A percentile compares a stretch with the other conserved stretches of the same genome.
Evolutionary conservation across 2,329 filamentous ascomycete genomes (phyloP).

Genomic region (Delphinella strobiligena): DNA sequence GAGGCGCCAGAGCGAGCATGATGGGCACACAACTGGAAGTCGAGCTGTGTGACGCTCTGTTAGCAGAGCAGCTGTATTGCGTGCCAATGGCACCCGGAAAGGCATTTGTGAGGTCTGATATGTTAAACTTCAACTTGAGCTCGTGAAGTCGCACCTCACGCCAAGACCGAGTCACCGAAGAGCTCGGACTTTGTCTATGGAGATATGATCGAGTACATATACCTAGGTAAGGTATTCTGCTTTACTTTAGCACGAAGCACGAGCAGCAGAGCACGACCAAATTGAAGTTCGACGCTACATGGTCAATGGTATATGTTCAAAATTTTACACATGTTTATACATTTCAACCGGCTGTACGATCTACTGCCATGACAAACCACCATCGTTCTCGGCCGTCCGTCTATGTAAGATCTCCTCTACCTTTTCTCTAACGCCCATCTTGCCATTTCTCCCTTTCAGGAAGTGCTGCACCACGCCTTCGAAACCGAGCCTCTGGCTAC

Average conservation of each 20-base stretch:
- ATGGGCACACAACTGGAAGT: slow-evolving; percentile 16
- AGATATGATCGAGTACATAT: too few relatives aligned
- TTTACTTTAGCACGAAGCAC: too few relatives aligned
- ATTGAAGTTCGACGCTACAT: too few relatives aligned
- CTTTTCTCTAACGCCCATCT: slow-evolving; percentile 44
- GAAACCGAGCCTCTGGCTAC: slow-evolving; percentile 17
- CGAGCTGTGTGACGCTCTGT: slow-evolving; percentile 15
- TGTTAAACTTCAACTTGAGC: too few relatives aligned
- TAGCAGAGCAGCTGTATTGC: slow-evolving; percentile 19
- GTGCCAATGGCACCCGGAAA: slow-evolving; percentile 27
- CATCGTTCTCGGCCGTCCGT: slow-evolving; percentile 12
- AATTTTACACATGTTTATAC: too few relatives aligned
- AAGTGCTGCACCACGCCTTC: slow-evolving; percentile 29
- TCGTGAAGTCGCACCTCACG: too few relatives aligned
- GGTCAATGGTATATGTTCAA: too few relatives aligned
- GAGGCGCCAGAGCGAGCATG: slow-evolving; percentile 18
- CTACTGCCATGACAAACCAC: background rate
- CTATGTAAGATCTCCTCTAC: slow-evolving; percentile 49
- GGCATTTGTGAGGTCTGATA: slow-evolving; percentile 20
- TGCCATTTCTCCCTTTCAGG: slow-evolving; percentile 28
- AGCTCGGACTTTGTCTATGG: too few relatives aligned
- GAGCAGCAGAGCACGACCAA: too few relatives aligned
- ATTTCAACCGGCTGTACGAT: too few relatives aligned
- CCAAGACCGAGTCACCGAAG: too few relatives aligned
- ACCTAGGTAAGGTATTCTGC: too few relatives aligned